Evolutionary conservation across 2,329 filamentous ascomycete species (phyloP).

Genomic region (Claviceps digitariae): DNA sequence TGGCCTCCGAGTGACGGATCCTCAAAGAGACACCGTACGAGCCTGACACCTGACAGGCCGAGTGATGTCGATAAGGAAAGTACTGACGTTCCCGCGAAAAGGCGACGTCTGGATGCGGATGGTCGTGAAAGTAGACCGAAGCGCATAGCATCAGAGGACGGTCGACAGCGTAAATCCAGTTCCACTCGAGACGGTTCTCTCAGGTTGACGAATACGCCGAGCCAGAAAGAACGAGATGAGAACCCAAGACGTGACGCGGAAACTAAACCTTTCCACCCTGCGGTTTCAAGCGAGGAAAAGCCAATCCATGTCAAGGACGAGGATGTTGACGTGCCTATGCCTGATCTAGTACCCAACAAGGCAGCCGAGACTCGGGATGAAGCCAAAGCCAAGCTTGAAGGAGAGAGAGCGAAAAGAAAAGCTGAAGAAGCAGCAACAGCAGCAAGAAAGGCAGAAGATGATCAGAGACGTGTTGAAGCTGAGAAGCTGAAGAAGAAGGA

Average conservation of each 20-base stretch:
- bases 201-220: constrained; percentile 20
- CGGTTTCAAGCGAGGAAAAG: constrained; percentile 27
- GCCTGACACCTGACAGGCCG: constrained; percentile 42
- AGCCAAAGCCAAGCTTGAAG: constrained; percentile 10
- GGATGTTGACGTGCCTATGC: constrained; percentile 43
- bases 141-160: constrained; percentile 31
- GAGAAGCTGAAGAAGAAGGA: constrained; percentile 24
- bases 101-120: constrained; percentile 43
- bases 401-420: constrained; percentile 17
- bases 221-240: constrained; percentile 29
- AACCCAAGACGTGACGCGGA: constrained; percentile 16
- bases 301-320: constrained; percentile 44
- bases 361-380: constrained; percentile 12
- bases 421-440: constrained; percentile 21
- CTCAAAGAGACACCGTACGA: constrained; percentile 45
- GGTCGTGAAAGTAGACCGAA: constrained; percentile 34
- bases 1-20: constrained; percentile 36
- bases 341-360: constrained; percentile 26
- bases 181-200: constrained; percentile 25
- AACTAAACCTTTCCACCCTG: constrained; percentile 29
- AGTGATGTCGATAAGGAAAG: constrained; percentile 40
- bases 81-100: constrained; percentile 37
- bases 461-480: constrained; percentile 16
- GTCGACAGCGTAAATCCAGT: constrained; percentile 29
- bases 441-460: constrained; percentile 14